Evolutionary conservation across 2,329 filamentous ascomycete genomes (phyloP).

Genomic region (Chaetomium globosum): DNA sequence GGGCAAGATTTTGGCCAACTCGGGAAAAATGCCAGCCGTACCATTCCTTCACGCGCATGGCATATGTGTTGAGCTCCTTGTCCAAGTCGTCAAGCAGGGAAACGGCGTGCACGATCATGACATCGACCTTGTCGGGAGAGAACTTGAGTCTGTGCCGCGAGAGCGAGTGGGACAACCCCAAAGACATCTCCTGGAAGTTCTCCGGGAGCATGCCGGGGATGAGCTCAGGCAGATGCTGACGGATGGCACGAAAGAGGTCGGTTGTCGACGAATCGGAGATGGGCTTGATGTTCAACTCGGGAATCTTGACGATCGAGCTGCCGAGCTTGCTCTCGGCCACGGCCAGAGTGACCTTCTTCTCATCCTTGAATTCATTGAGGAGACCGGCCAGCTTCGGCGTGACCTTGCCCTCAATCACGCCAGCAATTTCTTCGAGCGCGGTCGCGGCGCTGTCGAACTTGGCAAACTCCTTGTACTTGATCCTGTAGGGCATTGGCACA

Average conservation of each 20-base stretch:
- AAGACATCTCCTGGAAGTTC: constrained; percentile 89
- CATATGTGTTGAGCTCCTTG: constrained; percentile 98
- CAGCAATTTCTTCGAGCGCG: constrained; percentile 86
- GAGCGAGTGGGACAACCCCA: constrained; percentile 95
- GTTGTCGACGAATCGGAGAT: constrained; percentile 79
- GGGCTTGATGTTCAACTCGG: constrained; percentile 80
- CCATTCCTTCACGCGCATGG: constrained; percentile 99
- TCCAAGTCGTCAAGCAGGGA: constrained; percentile 92
- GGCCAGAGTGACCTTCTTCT: constrained; percentile 94
- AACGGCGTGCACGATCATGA: constrained; percentile 98
- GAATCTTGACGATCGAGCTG: constrained; percentile 88
- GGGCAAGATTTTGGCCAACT: constrained; percentile 94
- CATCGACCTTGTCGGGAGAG: constrained; percentile 96
- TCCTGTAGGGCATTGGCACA: constrained; percentile 50
- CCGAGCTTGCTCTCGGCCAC: constrained; percentile 93
- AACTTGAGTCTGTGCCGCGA: constrained; percentile 98
- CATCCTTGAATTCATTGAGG: constrained; percentile 88
- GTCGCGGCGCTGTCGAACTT: constrained; percentile 94
- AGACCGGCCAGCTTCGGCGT: constrained; percentile 81
- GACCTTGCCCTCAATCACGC: constrained; percentile 91
- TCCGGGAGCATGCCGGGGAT: constrained; percentile 84
- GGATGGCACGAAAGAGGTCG: constrained; percentile 93
- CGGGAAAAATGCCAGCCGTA: constrained; percentile 99
- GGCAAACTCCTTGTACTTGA: constrained; percentile 95
- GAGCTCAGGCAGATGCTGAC: constrained; percentile 83